A percentile compares a stretch with the other conserved stretches of the same genome.
Evolutionary conservation across 768 basidiomycete genomes (phyloP).

Genomic region (Boletus speciosus): DNA sequence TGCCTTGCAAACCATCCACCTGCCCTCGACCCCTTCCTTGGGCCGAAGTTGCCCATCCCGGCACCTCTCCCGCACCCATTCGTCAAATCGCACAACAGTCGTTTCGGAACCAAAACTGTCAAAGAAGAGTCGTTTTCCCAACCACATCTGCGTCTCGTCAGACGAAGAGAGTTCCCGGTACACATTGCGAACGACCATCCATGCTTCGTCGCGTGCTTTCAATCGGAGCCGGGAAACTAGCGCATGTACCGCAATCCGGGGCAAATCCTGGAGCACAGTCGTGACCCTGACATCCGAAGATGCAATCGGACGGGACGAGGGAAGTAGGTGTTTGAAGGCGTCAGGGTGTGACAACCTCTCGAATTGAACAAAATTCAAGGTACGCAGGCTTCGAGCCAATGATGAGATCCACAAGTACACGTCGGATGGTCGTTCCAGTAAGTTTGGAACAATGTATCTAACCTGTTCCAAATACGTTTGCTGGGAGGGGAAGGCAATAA

Average conservation of each 20-base stretch:
- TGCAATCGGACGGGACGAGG: neutral
- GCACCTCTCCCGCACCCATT: conserved; percentile 50
- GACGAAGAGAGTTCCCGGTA: conserved; percentile 56
- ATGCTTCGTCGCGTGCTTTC: conserved; percentile 52
- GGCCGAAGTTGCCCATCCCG: conserved; percentile 45
- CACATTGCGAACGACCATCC: conserved; percentile 56
- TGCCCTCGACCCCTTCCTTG: conserved; percentile 55
- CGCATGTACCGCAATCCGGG: conserved; percentile 40
- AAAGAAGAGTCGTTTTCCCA: conserved; percentile 47
- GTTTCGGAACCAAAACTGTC: conserved; percentile 32
- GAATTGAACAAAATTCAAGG: conserved; percentile 52
- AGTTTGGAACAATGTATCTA: conserved; percentile 21
- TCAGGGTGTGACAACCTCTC: conserved; percentile 39
- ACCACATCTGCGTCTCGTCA: conserved; percentile 44
- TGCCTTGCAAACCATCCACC: conserved; percentile 60
- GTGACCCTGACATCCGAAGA: neutral
- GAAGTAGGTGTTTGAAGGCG: conserved; percentile 25
- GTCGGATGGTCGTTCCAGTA: conserved; percentile 37
- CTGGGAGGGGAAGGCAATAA: conserved; percentile 63
- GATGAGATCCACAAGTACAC: conserved; percentile 49
- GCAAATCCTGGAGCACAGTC: conserved; percentile 22
- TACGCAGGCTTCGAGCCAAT: conserved; percentile 51
- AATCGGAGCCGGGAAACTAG: conserved; percentile 47
- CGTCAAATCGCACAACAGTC: conserved; percentile 35
- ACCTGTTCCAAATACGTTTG: conserved; percentile 38